These are phyloP conservation scores for Claviceps pazoutovae DNA, from an alignment of 2,329 filamentous ascomycete species.

Conservation along the genomic window DNA sequence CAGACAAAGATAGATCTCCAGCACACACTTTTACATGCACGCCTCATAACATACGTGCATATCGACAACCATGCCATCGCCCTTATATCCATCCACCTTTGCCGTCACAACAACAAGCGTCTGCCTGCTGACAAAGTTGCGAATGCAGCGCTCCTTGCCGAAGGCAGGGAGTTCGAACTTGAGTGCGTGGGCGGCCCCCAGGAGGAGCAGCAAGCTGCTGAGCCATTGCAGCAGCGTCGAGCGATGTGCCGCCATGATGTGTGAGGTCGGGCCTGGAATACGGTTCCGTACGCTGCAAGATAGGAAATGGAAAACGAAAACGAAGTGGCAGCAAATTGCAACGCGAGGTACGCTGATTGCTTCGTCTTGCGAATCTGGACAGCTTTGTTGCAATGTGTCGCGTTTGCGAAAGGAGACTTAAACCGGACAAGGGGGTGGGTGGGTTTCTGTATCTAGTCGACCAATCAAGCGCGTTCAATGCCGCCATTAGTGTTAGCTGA, in stretches of 20 bases:
- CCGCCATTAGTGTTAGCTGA: no score
- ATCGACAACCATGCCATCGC: constrained; percentile 86
- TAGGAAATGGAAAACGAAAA: neutral
- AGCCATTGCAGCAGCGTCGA: constrained; percentile 45
- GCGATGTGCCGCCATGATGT: constrained; percentile 33
- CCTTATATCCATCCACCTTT: constrained; percentile 69
- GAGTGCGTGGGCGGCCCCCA: constrained; percentile 49
- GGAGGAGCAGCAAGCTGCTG: constrained; percentile 43
- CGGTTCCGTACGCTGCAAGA: neutral
- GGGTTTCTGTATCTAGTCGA: neutral
- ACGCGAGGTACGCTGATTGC: neutral
- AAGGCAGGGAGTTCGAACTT: constrained; percentile 85
- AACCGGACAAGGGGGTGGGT: neutral
- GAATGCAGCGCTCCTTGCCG: constrained; percentile 71
- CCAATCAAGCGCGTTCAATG: neutral
- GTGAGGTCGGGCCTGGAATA: no score
- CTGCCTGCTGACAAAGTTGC: constrained; percentile 87
- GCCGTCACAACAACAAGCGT: constrained; percentile 93
- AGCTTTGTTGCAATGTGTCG: constrained; percentile 5
- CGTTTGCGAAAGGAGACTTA: neutral
- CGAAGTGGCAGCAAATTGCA: neutral
- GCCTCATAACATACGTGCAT: constrained; percentile 57
- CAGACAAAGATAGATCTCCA: neutral
- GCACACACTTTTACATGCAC: neutral
- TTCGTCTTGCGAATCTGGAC: neutral